phyloP scores from a whole-genome alignment of 2,329 filamentous ascomycete genomes.

The Exutisphaerella laricina region DNA sequence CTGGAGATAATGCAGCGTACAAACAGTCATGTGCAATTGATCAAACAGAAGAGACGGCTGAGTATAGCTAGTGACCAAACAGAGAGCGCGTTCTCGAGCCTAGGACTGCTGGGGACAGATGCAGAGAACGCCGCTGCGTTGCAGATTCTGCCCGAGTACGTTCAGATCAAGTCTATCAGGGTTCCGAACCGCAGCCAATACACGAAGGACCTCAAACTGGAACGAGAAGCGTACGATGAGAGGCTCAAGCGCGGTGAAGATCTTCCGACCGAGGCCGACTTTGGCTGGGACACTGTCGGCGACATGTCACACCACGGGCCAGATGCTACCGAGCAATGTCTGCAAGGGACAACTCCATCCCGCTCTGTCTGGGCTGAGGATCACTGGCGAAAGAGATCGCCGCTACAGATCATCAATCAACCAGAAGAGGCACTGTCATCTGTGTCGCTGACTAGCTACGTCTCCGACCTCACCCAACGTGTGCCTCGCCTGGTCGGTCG shows the following conservation, averaged over 20 bases:
- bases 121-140: slow-evolving; percentile 5
- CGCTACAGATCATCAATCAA: neutral
- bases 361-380: slow-evolving; percentile 3
- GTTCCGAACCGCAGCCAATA: no score
- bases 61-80: no score
- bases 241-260: no score
- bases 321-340: neutral
- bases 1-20: slow-evolving; percentile 31
- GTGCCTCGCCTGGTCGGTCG: neutral
- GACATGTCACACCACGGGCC: neutral
- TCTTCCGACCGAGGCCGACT: neutral
- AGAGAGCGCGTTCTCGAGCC: neutral
- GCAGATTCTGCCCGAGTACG: slow-evolving; percentile 8
- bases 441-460: neutral
- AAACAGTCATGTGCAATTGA: slow-evolving; percentile 25
- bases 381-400: neutral
- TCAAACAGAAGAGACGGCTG: neutral
- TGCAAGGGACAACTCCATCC: neutral
- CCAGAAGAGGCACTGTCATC: neutral
- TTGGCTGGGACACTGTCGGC: neutral
- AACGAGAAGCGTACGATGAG: no score
- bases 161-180: neutral
- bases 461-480: neutral
- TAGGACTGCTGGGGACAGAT: slow-evolving; percentile 2
- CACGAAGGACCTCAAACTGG: neutral